A percentile compares a stretch with the other conserved stretches of the same genome.
These are phyloP conservation scores for Ophioceras dolichostomum DNA, from an alignment of 2,329 filamentous ascomycete species.

Conservation along the genomic window DNA sequence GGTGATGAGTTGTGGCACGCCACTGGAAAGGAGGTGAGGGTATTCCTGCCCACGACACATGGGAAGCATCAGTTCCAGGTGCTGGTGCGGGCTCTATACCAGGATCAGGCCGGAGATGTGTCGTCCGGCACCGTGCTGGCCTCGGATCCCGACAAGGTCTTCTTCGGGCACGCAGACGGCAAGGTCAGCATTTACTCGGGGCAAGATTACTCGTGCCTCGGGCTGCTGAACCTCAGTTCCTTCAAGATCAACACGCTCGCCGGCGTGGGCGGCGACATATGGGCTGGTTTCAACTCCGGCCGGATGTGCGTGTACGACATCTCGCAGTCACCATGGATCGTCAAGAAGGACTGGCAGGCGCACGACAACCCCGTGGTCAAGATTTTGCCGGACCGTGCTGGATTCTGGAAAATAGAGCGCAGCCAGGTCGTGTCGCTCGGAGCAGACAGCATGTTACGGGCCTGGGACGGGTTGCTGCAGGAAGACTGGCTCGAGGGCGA, in stretches of 20 bases:
- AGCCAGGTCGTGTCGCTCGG: conserved; percentile 80
- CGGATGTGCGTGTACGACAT: conserved; percentile 92
- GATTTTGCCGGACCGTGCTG: conserved; percentile 66
- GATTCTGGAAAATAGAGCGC: conserved; percentile 74
- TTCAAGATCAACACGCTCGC: conserved; percentile 90
- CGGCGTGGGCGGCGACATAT: conserved; percentile 70
- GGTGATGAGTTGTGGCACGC: conserved; percentile 81
- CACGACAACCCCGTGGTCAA: conserved; percentile 74
- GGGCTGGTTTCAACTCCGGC: conserved; percentile 91
- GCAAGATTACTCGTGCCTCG: conserved; percentile 63
- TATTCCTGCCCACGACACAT: conserved; percentile 64
- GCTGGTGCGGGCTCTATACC: conserved; percentile 55
- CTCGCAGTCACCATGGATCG: conserved; percentile 66
- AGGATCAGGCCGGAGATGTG: conserved; percentile 70
- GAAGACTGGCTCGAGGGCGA: conserved; percentile 89
- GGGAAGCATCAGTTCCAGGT: conserved; percentile 64
- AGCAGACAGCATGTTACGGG: conserved; percentile 68
- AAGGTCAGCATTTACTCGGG: conserved; percentile 90
- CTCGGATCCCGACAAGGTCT: conserved; percentile 65
- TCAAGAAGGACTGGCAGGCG: conserved; percentile 91
- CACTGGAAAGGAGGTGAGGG: conserved; percentile 71
- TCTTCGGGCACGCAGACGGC: conserved; percentile 85
- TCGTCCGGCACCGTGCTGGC: conserved; percentile 70
- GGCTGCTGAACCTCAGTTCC: conserved; percentile 72
- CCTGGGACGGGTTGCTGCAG: conserved; percentile 88